A percentile compares a stretch with the other conserved stretches of the same genome.
These are phyloP conservation scores for Suillus lakei DNA, from an alignment of 768 basidiomycete species.

Conservation along the genomic window DNA sequence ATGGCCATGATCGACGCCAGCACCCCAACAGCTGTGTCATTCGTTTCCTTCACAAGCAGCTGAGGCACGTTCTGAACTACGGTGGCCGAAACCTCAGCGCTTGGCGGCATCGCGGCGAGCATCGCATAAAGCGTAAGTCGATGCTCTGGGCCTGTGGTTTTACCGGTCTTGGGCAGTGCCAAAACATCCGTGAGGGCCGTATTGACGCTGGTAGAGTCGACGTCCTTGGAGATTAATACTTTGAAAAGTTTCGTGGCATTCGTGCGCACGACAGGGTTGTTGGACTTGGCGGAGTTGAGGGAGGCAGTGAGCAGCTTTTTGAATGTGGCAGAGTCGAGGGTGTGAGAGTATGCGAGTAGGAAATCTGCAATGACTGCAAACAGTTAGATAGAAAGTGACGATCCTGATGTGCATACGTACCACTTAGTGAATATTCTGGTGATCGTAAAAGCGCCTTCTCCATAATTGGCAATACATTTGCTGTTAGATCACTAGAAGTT, in stretches of 20 bases:
- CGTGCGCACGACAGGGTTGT: conserved; percentile 61
- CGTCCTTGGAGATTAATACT: conserved; percentile 40
- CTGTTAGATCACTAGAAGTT: conserved; percentile 52
- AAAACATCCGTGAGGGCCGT: conserved; percentile 68
- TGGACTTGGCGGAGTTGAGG: conserved; percentile 76
- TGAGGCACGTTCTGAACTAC: conserved; percentile 44
- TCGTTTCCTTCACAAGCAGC: conserved; percentile 74
- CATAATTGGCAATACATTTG: conserved; percentile 66
- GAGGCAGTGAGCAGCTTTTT: conserved; percentile 59
- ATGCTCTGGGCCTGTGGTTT: conserved; percentile 88
- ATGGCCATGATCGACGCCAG: conserved; percentile 58
- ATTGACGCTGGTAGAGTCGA: conserved; percentile 43
- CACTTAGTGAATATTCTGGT: conserved; percentile 74
- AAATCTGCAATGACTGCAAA: conserved; percentile 60
- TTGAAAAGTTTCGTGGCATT: conserved; percentile 65
- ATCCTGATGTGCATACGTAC: conserved; percentile 42
- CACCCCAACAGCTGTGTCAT: conserved; percentile 63
- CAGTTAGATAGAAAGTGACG: conserved; percentile 3
- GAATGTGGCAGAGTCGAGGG: conserved; percentile 53
- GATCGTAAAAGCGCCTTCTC: conserved; percentile 84
- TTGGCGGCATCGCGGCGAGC: conserved; percentile 59
- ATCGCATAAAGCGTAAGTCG: conserved; percentile 82
- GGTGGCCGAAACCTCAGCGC: conserved; percentile 50
- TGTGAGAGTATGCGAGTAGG: conserved; percentile 55
- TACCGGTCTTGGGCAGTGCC: conserved; percentile 77